phyloP scores from a whole-genome alignment of 371 early-diverging fungal genomes.

The Syncephalastrum sp. region DNA sequence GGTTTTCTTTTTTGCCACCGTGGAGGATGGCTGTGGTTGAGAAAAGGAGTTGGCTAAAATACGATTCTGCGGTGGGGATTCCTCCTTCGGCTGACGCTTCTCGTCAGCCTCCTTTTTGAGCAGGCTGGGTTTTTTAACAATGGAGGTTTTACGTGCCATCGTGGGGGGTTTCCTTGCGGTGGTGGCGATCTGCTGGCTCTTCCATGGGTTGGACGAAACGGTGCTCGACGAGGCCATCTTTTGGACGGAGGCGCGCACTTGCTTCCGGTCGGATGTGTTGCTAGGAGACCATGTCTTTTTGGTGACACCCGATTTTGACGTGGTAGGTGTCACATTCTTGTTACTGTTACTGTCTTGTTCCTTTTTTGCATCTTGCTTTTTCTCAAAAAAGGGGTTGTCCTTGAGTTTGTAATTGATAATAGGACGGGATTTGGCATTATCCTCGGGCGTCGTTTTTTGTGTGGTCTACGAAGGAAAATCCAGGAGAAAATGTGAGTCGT shows the following conservation, averaged over 20 bases:
- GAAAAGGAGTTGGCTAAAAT: neutral
- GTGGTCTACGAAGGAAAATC: neutral
- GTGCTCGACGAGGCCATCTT: conserved; percentile 17
- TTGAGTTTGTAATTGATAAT: conserved; percentile 18
- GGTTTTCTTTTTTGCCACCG: too few relatives aligned
- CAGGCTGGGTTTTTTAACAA: too few relatives aligned
- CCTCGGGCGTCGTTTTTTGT: conserved; percentile 2
- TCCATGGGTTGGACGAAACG: conserved; percentile 20
- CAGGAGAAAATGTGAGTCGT: neutral
- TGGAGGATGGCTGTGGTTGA: neutral
- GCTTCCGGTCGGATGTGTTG: neutral
- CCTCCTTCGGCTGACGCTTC: too few relatives aligned
- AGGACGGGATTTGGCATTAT: neutral
- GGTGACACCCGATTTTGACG: neutral
- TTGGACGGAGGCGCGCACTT: conserved; percentile 17
- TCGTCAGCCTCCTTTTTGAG: too few relatives aligned
- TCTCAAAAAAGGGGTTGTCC: conserved; percentile 17
- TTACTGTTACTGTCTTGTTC: neutral
- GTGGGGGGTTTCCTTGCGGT: too few relatives aligned
- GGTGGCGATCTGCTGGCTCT: conserved; percentile 2
- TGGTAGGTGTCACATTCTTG: neutral
- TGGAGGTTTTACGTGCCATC: too few relatives aligned
- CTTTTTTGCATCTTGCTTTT: neutral
- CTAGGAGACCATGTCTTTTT: too few relatives aligned
- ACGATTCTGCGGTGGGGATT: neutral